phyloP scores from a whole-genome alignment of 148 eudicot species.

The Diospyros lotus region DNA sequence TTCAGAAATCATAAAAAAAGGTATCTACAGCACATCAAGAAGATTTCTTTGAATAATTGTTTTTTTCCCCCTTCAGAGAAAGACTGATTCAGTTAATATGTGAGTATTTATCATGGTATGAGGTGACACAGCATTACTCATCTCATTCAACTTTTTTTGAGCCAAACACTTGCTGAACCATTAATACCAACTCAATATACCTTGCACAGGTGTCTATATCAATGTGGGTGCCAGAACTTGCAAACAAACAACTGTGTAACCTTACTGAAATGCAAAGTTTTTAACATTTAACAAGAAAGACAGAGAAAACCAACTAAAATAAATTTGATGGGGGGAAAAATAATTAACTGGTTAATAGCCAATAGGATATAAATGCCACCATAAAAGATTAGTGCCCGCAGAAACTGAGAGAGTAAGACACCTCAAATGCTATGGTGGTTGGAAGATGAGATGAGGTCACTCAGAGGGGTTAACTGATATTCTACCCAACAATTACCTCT shows the following conservation, averaged over 20 bases:
- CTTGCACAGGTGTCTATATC: neutral
- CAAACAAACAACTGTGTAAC: neutral
- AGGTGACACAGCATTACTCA: neutral
- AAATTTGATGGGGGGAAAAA: too few species aligned
- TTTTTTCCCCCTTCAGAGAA: neutral
- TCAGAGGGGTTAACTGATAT: too few species aligned
- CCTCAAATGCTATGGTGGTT: neutral
- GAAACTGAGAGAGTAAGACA: neutral
- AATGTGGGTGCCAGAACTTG: neutral
- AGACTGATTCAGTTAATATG: neutral
- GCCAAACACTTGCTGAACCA: neutral
- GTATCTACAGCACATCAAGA: neutral
- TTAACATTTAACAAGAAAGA: neutral
- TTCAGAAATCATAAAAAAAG: neutral
- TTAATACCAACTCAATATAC: neutral
- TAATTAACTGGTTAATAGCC: too few species aligned
- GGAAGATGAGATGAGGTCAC: neutral
- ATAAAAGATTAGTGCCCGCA: too few species aligned
- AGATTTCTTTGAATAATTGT: neutral
- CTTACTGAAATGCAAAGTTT: neutral
- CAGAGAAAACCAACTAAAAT: too few species aligned
- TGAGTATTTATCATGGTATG: neutral
- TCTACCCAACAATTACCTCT: conserved; percentile 49
- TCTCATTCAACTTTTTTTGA: neutral
- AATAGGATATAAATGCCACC: too few species aligned